Percentiles rank a stretch among this genome's conserved stretches.
Conservation (phyloP, 1,284 basidiomycete species). For the Papiliotrema flavescens region DNA sequence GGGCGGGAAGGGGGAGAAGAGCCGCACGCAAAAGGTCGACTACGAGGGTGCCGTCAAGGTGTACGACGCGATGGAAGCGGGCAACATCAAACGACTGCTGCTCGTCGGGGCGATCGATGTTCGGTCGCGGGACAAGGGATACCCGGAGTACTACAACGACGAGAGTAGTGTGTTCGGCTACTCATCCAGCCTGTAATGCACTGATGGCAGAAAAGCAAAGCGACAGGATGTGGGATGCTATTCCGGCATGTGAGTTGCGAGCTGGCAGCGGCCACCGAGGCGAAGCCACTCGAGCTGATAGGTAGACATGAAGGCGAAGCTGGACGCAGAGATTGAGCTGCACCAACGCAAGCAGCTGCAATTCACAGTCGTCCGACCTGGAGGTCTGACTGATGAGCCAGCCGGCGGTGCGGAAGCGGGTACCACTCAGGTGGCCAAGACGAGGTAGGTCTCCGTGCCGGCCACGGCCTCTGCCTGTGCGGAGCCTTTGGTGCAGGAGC, state of each 20-base stretch:
- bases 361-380: slow-evolving; percentile 69
- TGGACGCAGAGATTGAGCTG: slow-evolving; percentile 67
- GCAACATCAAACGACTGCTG: slow-evolving; percentile 54
- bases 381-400: slow-evolving; percentile 56
- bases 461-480: neutral
- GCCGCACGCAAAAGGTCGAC: slow-evolving; percentile 65
- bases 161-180: slow-evolving; percentile 49
- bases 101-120: slow-evolving; percentile 66
- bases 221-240: slow-evolving; percentile 51
- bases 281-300: slow-evolving; percentile 4
- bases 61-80: slow-evolving; percentile 64
- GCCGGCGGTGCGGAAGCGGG: slow-evolving; percentile 60
- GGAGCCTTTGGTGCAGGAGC: too few species aligned
- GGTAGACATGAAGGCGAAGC: slow-evolving; percentile 62
- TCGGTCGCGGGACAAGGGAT: slow-evolving; percentile 51
- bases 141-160: slow-evolving; percentile 56
- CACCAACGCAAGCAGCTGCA: slow-evolving; percentile 58
- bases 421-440: slow-evolving; percentile 54
- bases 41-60: slow-evolving; percentile 68
- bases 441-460: slow-evolving; percentile 50
- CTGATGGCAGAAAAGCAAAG: slow-evolving; percentile 44
- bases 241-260: slow-evolving; percentile 34
- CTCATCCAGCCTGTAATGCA: too few species aligned
- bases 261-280: slow-evolving; percentile 29
- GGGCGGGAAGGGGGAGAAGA: slow-evolving; percentile 61